phyloP scores from a whole-genome alignment of 495 filamentous ascomycete genomes.

The Penicillium simplicissimum region DNA sequence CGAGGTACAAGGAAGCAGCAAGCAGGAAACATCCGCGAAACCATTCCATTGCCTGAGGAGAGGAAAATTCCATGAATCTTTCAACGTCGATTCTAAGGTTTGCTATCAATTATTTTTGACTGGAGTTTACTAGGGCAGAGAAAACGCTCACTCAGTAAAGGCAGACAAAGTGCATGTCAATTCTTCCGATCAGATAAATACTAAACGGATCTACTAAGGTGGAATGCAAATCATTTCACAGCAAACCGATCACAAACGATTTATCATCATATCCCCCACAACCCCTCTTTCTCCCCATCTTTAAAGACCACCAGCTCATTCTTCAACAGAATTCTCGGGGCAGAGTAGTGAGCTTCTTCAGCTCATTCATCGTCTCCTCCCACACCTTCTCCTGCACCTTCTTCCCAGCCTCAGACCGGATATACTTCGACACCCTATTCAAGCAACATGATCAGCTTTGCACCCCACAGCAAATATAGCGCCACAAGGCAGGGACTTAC shows the following conservation, averaged over 20 bases:
- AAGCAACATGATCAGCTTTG: background rate
- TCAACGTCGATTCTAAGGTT: too few relatives aligned
- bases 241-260: background rate
- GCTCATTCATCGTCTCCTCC: constrained; percentile 18
- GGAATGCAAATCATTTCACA: background rate
- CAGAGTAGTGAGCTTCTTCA: constrained; percentile 9
- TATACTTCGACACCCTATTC: constrained; percentile 12
- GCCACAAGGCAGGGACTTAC: constrained; percentile 4
- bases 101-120: too few relatives aligned
- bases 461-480: background rate
- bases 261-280: background rate
- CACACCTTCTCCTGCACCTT: constrained; percentile 15
- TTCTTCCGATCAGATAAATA: background rate
- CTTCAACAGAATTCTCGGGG: constrained; percentile 2
- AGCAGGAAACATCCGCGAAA: too few relatives aligned
- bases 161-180: background rate
- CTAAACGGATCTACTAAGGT: background rate
- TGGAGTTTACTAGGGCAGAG: background rate
- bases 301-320: background rate
- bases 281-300: background rate
- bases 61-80: too few relatives aligned
- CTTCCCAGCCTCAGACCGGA: constrained; percentile 11
- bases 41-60: too few relatives aligned
- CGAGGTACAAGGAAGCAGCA: too few relatives aligned
- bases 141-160: background rate